A percentile compares a stretch with the other conserved stretches of the same genome.
phyloP scores from a whole-genome alignment of 768 basidiomycete species.

The Mycena metata region DNA sequence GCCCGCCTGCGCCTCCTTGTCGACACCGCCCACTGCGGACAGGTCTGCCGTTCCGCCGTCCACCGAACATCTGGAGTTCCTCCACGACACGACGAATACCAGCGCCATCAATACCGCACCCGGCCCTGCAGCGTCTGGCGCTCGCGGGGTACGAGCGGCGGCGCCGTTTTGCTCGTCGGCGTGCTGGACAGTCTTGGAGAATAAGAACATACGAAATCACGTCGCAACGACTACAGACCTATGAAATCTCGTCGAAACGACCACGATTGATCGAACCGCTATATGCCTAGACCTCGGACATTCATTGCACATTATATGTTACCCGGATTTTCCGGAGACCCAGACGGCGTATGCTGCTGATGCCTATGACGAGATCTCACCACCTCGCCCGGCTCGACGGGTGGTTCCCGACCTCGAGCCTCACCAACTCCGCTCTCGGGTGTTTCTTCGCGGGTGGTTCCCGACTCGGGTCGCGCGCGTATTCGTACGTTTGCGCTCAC shows the following conservation, averaged over 20 bases:
- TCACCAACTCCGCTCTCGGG: conserved; percentile 25
- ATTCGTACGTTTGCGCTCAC: background rate
- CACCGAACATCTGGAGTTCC: conserved; percentile 18
- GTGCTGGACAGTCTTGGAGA: conserved; percentile 16
- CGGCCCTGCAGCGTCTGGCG: conserved; percentile 19
- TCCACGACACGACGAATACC: conserved; percentile 21
- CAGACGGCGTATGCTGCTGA: background rate
- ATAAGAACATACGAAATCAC: background rate
- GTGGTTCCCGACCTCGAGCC: conserved; percentile 29
- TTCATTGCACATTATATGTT: background rate
- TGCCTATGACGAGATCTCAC: conserved; percentile 25
- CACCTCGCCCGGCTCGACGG: conserved; percentile 18
- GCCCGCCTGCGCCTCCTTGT: conserved; percentile 21
- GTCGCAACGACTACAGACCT: too few species aligned
- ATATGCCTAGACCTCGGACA: background rate
- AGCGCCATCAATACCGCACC: conserved; percentile 16
- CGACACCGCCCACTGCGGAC: conserved; percentile 17
- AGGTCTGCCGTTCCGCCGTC: conserved; percentile 16
- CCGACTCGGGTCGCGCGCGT: background rate
- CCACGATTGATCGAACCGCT: background rate
- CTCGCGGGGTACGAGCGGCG: conserved; percentile 24
- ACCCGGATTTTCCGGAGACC: background rate
- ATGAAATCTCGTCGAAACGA: background rate
- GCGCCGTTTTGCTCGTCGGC: conserved; percentile 23
- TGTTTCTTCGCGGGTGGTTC: conserved; percentile 29